phyloP scores from a whole-genome alignment of 1,284 basidiomycete species.

The Malassezia obtusa region DNA sequence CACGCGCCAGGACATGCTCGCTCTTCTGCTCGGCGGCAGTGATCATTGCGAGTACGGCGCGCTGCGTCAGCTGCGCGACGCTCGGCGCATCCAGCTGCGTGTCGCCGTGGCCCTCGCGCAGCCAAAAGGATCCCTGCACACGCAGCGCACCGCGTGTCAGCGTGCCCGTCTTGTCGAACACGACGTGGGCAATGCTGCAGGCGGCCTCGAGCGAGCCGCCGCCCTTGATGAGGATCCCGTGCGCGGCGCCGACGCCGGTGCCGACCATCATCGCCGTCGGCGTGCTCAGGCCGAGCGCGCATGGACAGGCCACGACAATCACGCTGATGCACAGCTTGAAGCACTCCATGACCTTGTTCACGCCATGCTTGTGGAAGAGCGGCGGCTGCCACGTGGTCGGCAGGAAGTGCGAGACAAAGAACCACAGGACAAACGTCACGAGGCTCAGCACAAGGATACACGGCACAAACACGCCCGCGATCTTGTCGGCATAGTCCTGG shows the following conservation, averaged over 20 bases:
- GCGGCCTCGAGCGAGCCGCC: constrained; percentile 87
- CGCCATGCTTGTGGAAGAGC: constrained; percentile 73
- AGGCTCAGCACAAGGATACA: constrained; percentile 71
- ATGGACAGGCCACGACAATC: constrained; percentile 95
- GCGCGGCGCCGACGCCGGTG: constrained; percentile 89
- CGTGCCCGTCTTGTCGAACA: constrained; percentile 96
- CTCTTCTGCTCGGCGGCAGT: constrained; percentile 77
- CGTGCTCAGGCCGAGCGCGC: constrained; percentile 87
- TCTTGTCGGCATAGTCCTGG: constrained; percentile 86
- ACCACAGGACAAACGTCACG: constrained; percentile 76
- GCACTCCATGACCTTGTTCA: constrained; percentile 79
- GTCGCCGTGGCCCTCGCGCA: neutral
- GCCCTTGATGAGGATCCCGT: constrained; percentile 96
- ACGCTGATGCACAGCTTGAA: constrained; percentile 96
- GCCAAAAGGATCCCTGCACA: neutral
- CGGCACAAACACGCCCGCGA: constrained; percentile 93
- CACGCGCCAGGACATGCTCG: constrained; percentile 90
- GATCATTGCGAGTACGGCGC: constrained; percentile 52
- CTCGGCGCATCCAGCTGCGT: neutral
- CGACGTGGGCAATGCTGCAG: constrained; percentile 66
- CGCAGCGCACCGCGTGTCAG: constrained; percentile 63
- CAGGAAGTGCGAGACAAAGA: constrained; percentile 59
- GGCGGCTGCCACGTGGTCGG: constrained; percentile 59
- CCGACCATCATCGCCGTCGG: constrained; percentile 99
- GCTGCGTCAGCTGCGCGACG: constrained; percentile 45